These are phyloP conservation scores for Phytophthora brassicae DNA, from an alignment of 352 stramenopile genomes.

Conservation along the genomic window DNA sequence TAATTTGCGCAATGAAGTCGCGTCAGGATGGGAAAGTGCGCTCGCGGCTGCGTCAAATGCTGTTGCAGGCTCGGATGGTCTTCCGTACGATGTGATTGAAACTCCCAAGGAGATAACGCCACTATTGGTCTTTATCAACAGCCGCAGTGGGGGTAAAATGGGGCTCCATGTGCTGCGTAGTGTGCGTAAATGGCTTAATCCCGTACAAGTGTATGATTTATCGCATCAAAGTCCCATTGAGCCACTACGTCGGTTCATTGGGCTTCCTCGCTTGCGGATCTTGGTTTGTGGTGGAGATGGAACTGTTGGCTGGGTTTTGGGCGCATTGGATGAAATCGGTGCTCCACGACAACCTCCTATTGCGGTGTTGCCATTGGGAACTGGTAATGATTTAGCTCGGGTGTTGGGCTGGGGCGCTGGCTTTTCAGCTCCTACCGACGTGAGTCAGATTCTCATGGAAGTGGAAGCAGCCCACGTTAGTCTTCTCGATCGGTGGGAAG, in stretches of 20 bases:
- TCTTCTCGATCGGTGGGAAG: conserved; percentile 74
- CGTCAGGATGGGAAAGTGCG: conserved; percentile 18
- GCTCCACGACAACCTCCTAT: conserved; percentile 86
- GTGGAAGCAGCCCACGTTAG: conserved; percentile 76
- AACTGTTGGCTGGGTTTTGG: conserved; percentile 92
- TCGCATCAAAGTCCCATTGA: conserved; percentile 91
- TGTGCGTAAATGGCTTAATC: conserved; percentile 93
- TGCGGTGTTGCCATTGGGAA: conserved; percentile 94
- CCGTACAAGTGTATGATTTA: conserved; percentile 96
- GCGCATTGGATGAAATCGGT: conserved; percentile 70
- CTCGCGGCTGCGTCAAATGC: conserved; percentile 24
- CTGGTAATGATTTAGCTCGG: conserved; percentile 94
- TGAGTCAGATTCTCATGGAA: conserved; percentile 70
- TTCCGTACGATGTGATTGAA: conserved; percentile 63
- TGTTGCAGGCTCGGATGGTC: conserved; percentile 22
- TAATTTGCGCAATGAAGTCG: conserved; percentile 14
- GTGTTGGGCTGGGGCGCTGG: conserved; percentile 93
- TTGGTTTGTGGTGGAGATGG: conserved; percentile 95
- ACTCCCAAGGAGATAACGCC: conserved; percentile 51
- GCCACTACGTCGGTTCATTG: conserved; percentile 90
- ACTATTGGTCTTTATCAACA: conserved; percentile 95
- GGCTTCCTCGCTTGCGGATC: conserved; percentile 87
- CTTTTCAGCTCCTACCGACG: conserved; percentile 68
- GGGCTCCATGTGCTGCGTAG: conserved; percentile 92
- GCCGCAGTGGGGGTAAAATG: conserved; percentile 92